Base-by-base conservation (phyloP, 345 rosid species). In the Sonneratia alba region DNA sequence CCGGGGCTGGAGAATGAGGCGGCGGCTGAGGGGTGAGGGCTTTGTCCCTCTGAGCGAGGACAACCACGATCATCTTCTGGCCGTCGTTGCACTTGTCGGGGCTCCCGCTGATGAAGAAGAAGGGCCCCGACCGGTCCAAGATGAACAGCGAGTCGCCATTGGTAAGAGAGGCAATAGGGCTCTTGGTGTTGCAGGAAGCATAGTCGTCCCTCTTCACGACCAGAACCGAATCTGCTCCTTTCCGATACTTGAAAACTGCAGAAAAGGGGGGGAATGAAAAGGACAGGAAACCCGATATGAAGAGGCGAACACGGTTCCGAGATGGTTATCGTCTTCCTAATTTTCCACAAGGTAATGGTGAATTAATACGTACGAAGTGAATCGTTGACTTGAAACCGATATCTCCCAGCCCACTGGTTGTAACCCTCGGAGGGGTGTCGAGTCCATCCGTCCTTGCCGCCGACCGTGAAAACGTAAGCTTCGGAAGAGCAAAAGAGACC, bases 391-490 rank as follows among this genome's bases (percentile, higher is more conserved):
- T 63, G 67, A 75, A 93, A 93, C 77, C 98, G 78, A 73, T 78
- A 85, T 67, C 96, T 83, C n/a, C 81, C 89, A 62, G 97, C 89
- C 97, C 98, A 89, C 49, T 85, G 92, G 76, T 82, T 70, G 83
- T 88, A 89, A 34, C 74, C 78, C 82, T 93, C 96, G 10, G 82
- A 75, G 59, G 98, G 97, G 10, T 77, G 73, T 19, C 74, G 70
- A 70, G 87, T 88, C 98, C 98, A 93, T 7, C 98, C 98, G 77
- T 86, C 79, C 76, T 68, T 80, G 51, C 96, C 94, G 73, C 98
- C 98, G 78, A 86, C 98, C 16, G 36, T 38, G 73, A 86, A 93
- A 68, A 80, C 51, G 9, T 47, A 47, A 2, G 14, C 51, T 47
- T 47, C 51, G 15, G 51, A 47, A 47, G 14, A 47, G 51, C 15